Evolutionary conservation across 192 early-diverging fungal genomes (phyloP).

Genomic region (Gorgonomyces haynaldii): DNA sequence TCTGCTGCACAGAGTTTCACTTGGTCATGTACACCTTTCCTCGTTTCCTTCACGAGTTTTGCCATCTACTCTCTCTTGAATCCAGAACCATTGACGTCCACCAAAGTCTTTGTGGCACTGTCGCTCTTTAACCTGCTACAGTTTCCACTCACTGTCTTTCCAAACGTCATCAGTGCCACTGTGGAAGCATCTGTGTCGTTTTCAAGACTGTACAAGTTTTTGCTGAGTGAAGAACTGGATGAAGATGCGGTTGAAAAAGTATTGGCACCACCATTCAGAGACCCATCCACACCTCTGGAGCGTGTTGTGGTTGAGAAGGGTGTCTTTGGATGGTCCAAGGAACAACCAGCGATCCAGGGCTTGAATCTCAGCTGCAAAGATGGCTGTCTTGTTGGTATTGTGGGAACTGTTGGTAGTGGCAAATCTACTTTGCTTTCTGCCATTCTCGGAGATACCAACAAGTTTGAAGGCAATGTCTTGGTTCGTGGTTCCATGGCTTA

Average conservation of each 20-base stretch:
- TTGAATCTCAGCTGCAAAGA: slow-evolving; percentile 48
- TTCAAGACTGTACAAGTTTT: slow-evolving; percentile 66
- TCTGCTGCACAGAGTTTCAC: slow-evolving; percentile 61
- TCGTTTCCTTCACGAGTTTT: slow-evolving; percentile 80
- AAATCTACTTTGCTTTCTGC: slow-evolving; percentile 70
- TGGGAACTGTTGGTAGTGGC: slow-evolving; percentile 54
- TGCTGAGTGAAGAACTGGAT: slow-evolving; percentile 74
- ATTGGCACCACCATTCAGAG: slow-evolving; percentile 6
- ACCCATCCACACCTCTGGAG: slow-evolving; percentile 4
- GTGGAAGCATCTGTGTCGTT: slow-evolving; percentile 78
- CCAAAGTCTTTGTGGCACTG: slow-evolving; percentile 71
- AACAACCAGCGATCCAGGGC: slow-evolving; percentile 25
- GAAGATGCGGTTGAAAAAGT: slow-evolving; percentile 41
- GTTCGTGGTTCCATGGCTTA: slow-evolving; percentile 64
- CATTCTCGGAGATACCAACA: slow-evolving; percentile 81
- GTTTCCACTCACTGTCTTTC: slow-evolving; percentile 78
- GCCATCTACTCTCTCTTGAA: slow-evolving; percentile 56
- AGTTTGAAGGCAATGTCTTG: slow-evolving; percentile 47
- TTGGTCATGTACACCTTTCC: slow-evolving; percentile 74
- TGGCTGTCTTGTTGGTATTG: slow-evolving; percentile 29
- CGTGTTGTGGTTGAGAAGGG: slow-evolving; percentile 28
- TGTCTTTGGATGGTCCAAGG: slow-evolving; percentile 33
- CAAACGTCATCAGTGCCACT: slow-evolving; percentile 61
- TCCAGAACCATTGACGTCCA: slow-evolving; percentile 45
- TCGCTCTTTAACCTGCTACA: slow-evolving; percentile 85